These are phyloP conservation scores for Mediolabrus comicus DNA, from an alignment of 108 stramenopile species.

Conservation along the genomic window DNA sequence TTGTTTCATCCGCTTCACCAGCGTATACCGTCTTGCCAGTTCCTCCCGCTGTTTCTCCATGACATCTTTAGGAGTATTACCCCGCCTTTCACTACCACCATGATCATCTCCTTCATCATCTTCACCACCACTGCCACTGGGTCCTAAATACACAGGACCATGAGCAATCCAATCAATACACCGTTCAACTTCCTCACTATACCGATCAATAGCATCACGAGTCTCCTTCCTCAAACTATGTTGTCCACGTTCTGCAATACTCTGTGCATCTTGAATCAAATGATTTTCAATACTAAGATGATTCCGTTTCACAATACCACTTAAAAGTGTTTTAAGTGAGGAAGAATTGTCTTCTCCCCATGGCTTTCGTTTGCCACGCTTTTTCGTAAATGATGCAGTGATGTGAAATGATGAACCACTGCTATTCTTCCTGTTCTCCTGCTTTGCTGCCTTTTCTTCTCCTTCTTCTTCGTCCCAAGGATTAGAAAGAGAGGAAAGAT, in stretches of 20 bases:
- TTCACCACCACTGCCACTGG: not conserved
- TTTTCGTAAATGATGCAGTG: not conserved
- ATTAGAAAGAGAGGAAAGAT: slow-evolving; percentile 3
- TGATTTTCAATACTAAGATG: slow-evolving; percentile 85
- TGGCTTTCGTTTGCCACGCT: not conserved
- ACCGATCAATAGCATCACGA: slow-evolving; percentile 60
- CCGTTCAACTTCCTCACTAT: slow-evolving; percentile 72
- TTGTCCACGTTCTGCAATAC: slow-evolving; percentile 70
- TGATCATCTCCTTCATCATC: not conserved
- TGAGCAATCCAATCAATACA: slow-evolving; percentile 70
- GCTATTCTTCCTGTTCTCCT: not conserved
- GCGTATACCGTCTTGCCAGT: slow-evolving; percentile 58
- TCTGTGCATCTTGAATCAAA: slow-evolving; percentile 67
- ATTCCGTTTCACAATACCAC: slow-evolving; percentile 88
- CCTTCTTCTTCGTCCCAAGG: not conserved
- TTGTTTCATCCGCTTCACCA: slow-evolving; percentile 83
- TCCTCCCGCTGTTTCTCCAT: slow-evolving; percentile 45
- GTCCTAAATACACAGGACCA: slow-evolving; percentile 24
- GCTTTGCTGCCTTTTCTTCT: not conserved
- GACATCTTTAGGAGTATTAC: slow-evolving; percentile 6
- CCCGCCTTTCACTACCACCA: not conserved
- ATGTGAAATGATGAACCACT: not conserved
- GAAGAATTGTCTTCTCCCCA: slow-evolving; percentile 34
- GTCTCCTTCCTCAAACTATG: slow-evolving; percentile 61
- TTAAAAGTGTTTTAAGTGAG: slow-evolving; percentile 68